Conservation (phyloP, 805 yeast species). For the Tetrapisispora arboricola region DNA sequence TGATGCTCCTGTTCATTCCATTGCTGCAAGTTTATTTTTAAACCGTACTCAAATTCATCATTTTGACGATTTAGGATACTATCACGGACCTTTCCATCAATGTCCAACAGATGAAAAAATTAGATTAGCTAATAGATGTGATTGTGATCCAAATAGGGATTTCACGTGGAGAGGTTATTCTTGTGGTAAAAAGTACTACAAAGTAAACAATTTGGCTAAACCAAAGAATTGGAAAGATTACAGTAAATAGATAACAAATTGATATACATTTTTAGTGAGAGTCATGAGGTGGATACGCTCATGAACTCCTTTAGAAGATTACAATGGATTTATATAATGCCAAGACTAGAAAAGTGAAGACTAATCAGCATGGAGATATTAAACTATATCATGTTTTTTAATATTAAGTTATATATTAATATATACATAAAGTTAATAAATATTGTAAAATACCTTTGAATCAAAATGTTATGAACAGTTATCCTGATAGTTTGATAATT, state of each 20-base stretch:
- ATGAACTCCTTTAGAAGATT: no score
- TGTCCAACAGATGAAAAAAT: conserved; percentile 61
- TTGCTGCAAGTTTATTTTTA: conserved; percentile 73
- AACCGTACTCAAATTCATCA: conserved; percentile 62
- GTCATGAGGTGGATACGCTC: no score
- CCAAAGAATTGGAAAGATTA: conserved; percentile 57
- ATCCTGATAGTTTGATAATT: no score
- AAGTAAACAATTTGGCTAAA: conserved; percentile 43
- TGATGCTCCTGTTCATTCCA: conserved; percentile 86
- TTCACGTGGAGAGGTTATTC: conserved; percentile 70
- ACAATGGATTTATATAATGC: no score
- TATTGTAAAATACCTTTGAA: no score
- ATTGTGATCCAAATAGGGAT: conserved; percentile 59
- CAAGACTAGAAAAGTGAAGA: no score
- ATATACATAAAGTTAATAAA: no score
- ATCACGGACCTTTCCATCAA: conserved; percentile 68
- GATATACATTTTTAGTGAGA: no score
- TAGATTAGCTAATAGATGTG: conserved; percentile 56
- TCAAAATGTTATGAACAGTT: no score
- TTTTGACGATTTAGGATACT: conserved; percentile 80
- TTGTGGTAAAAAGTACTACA: conserved; percentile 56
- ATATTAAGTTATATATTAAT: no score
- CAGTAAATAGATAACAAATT: background rate
- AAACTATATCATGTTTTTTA: no score
- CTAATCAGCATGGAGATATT: no score